phyloP scores from a whole-genome alignment of 768 basidiomycete genomes.

The Neoboletus brunneissimus region DNA sequence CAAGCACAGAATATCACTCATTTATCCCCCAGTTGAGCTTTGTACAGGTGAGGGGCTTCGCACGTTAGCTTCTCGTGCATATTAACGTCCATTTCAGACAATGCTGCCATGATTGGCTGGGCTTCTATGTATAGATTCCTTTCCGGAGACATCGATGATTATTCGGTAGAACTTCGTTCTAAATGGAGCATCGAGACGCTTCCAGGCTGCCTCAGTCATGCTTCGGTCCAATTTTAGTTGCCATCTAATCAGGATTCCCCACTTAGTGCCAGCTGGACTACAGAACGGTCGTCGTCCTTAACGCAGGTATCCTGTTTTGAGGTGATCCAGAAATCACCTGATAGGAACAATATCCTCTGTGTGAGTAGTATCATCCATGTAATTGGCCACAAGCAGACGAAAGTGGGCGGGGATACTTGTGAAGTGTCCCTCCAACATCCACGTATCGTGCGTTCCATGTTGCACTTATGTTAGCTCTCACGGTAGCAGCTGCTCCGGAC shows the following conservation, averaged over 20 bases:
- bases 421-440: background rate
- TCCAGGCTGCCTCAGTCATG: background rate
- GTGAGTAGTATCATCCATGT: background rate
- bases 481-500: background rate
- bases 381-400: no score
- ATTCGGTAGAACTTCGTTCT: conserved; percentile 55
- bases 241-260: background rate
- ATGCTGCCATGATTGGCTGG: conserved; percentile 97
- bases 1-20: conserved; percentile 40
- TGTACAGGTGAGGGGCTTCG: conserved; percentile 65
- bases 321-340: background rate
- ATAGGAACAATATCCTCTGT: background rate
- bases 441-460: background rate
- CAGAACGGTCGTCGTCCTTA: background rate
- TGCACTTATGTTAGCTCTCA: background rate
- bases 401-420: no score
- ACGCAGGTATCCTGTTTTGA: background rate
- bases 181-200: conserved; percentile 74
- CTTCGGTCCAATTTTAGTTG: background rate
- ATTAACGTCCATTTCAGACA: conserved; percentile 51
- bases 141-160: conserved; percentile 56
- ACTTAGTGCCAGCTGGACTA: background rate
- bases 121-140: conserved; percentile 83
- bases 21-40: conserved; percentile 73
- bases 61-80: background rate